phyloP scores from a whole-genome alignment of 2,329 filamentous ascomycete genomes.

The Sphaerulina vaccinii region DNA sequence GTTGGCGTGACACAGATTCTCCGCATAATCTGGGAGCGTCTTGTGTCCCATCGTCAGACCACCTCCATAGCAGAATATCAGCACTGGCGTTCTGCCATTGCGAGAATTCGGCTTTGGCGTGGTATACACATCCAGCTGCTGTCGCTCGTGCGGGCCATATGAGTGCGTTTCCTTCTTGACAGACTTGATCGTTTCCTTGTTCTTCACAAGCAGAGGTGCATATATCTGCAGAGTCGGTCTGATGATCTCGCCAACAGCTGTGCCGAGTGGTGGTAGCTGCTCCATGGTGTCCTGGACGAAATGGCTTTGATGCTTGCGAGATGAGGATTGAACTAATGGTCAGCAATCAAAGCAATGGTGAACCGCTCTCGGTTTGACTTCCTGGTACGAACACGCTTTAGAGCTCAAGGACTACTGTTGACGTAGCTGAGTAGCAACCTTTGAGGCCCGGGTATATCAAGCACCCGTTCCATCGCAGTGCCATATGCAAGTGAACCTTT shows the following conservation, averaged over 20 bases:
- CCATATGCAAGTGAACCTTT: not conserved
- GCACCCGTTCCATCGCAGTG: too few species aligned
- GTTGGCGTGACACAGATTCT: constrained; percentile 39
- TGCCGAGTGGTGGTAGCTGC: constrained; percentile 31
- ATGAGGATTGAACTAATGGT: not conserved
- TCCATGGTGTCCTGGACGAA: constrained; percentile 22
- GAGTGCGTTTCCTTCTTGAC: constrained; percentile 31
- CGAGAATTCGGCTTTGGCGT: constrained; percentile 22
- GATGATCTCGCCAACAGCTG: constrained; percentile 23
- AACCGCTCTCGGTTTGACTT: not conserved
- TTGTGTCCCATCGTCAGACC: constrained; percentile 38
- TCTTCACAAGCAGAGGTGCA: constrained; percentile 25
- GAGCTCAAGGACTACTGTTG: not conserved
- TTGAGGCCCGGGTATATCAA: too few species aligned
- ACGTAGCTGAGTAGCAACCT: not conserved
- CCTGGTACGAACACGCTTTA: not conserved
- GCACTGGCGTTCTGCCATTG: constrained; percentile 25
- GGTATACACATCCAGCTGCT: constrained; percentile 43
- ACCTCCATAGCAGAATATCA: constrained; percentile 39
- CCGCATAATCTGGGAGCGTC: constrained; percentile 29
- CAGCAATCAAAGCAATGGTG: not conserved
- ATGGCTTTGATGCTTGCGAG: not conserved
- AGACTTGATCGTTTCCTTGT: constrained; percentile 29
- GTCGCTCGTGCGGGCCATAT: constrained; percentile 40
- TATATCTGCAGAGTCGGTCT: constrained; percentile 30